A percentile compares a stretch with the other conserved stretches of the same genome.
Conservation (phyloP, 1,284 basidiomycete genomes). For the Trichosporon ovoides region DNA sequence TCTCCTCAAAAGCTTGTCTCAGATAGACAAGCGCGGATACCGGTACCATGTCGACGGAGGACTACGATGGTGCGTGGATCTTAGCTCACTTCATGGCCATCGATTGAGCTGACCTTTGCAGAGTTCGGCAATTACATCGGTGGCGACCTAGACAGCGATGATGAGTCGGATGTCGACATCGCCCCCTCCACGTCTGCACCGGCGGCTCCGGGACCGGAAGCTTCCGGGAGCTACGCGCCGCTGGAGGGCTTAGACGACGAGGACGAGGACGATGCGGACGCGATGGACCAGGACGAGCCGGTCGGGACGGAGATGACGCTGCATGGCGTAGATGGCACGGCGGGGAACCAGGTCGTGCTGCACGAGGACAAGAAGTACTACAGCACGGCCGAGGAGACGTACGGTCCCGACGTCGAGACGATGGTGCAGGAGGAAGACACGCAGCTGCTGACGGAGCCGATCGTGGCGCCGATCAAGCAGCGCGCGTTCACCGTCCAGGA, state of each 20-base stretch:
- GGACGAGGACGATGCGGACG: slow-evolving; percentile 38
- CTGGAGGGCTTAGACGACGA: slow-evolving; percentile 47
- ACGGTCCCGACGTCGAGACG: slow-evolving; percentile 90
- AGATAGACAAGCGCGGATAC: not conserved
- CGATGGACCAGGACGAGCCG: slow-evolving; percentile 37
- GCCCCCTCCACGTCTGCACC: slow-evolving; percentile 19
- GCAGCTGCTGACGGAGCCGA: slow-evolving; percentile 90
- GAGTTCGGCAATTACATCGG: slow-evolving; percentile 93
- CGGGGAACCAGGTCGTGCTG: slow-evolving; percentile 72
- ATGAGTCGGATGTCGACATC: slow-evolving; percentile 52
- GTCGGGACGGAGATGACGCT: slow-evolving; percentile 43
- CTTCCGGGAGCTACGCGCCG: slow-evolving; percentile 37
- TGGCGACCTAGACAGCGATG: slow-evolving; percentile 83
- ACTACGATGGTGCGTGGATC: slow-evolving; percentile 43
- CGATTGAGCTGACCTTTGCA: slow-evolving; percentile 11
- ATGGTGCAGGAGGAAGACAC: slow-evolving; percentile 98
- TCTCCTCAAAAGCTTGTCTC: not conserved
- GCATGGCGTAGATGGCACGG: slow-evolving; percentile 43
- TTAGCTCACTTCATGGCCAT: not conserved
- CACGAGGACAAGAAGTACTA: slow-evolving; percentile 99
- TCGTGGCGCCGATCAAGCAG: slow-evolving; percentile 90
- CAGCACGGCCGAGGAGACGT: slow-evolving; percentile 83
- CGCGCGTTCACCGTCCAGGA: slow-evolving; percentile 88
- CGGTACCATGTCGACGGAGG: slow-evolving; percentile 45
- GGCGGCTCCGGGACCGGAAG: slow-evolving; percentile 34